Base-by-base conservation (phyloP, 805 yeast genomes). In the Sugiyamaella mastotermitis region DNA sequence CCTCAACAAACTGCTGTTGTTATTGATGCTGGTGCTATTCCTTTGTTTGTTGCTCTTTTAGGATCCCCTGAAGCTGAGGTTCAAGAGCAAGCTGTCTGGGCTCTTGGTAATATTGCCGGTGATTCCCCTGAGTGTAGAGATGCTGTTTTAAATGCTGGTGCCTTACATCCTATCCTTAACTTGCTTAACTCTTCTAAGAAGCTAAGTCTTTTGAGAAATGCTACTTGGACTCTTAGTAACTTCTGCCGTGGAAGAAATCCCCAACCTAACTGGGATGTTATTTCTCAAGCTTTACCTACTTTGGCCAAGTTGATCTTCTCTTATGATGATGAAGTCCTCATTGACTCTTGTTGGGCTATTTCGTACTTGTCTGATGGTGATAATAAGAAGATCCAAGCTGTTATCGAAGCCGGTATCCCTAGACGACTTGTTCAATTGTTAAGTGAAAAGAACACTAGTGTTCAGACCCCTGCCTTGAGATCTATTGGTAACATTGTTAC, bases 31-130 rank as follows among this genome's bases (percentile, higher is more conserved):
- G 94, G 90, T 37, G 97, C 97, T 0, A 94, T 92, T 31, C 97
- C 97, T 14, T 68, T 78, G 39, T 87, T 92, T 62, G 95, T 92
- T 31, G 73, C 80, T 48, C 70, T 92, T 50, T 71, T 92, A 52
- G 73, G 76, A 53, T 83, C 95, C 3, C 76, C 76, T 42, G 84
- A 94, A 29, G 69, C 80, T 42, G 97, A 92, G 57, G 97, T 92
- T 41, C 85, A 86, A 64, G 98, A 92, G 64, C 98, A 92, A 67
- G 97, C 97, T 10, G 90, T 92, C 51, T 92, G 98, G 98, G 97
- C 98, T 20, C 70, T 92, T 50, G 98, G 98, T 65, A 92, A 92
- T 60, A 95, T 92, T 60, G 97, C 98, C 19, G 98, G 98, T 62
- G 98, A 92, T 61, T 85, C 95, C 11, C 74, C 96, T 6, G 68